Evolutionary conservation across 1,139 yeast genomes (phyloP), one percentile per base, ranked within the genome.

Genomic region (Suhomyces bribrorum): DNA sequence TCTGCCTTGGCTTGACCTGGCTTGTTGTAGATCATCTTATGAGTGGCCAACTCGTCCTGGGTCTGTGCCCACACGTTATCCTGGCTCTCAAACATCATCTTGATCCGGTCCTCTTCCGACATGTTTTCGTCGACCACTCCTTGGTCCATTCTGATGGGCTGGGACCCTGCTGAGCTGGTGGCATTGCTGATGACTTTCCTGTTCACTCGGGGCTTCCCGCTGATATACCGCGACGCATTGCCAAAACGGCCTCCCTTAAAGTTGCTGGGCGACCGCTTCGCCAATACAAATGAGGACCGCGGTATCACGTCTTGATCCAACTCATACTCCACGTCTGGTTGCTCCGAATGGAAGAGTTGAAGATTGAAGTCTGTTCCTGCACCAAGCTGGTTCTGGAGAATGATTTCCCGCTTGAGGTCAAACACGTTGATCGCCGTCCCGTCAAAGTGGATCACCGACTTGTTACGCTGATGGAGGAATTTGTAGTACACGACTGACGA

Each of bases 381-480:
- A 3, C 92, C 90, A 15, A 92, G 68, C 53, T 82, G 86, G 62
- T 90, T 92, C 34, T 83, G 88, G 22, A 75, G 62, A 35, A 94
- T 84, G 41, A 92, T 89, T 54, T 92, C 97, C 48, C 92, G 80
- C 63, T 94, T 94, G 46, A 92, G 69, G 58, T 92, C 98, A 66
- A 90, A 92, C 9, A 90, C 96, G 8, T 95, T 86, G 38, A 94
- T 81, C 24, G 97, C 97, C 0, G 97, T 90, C 20, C 98, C 98
- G 61, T 94, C 98, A 59, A 92, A 94, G 37, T 84, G 78, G 32
- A 92, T 80, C 32, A 95, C 79, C 1, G 87, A 80, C 32, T 86
- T 83, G 37, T 79, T 82, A 59, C 82, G 85, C 59, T 90, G 97
- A 30, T 96, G 94, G 47, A 81, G 70, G 63, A 92, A 92, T 59